Conservation (phyloP, 768 basidiomycete species). For the Candolleomyces efflorescens region DNA sequence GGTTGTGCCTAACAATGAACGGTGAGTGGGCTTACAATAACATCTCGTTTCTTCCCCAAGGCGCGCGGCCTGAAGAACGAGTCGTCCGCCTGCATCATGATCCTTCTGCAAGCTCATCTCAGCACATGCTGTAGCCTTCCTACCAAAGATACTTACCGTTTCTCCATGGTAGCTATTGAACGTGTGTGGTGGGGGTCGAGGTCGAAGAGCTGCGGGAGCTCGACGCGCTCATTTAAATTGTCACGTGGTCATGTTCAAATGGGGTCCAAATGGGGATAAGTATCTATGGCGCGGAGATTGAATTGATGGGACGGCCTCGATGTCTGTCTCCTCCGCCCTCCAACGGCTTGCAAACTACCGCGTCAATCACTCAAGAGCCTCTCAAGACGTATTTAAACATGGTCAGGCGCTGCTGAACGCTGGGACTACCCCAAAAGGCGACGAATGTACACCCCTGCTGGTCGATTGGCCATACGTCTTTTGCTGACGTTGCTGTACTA, state of each 20-base stretch:
- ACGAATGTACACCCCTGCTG: slow-evolving; percentile 43
- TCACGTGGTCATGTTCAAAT: slow-evolving; percentile 3
- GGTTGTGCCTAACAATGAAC: not conserved
- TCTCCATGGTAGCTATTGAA: not conserved
- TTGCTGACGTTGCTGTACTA: slow-evolving; percentile 21
- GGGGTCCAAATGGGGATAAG: too few relatives aligned
- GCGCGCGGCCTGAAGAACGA: slow-evolving; percentile 24
- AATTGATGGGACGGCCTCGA: too few relatives aligned
- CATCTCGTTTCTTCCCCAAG: slow-evolving; percentile 15
- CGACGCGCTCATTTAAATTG: not conserved
- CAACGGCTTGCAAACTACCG: slow-evolving; percentile 53
- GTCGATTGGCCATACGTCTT: slow-evolving; percentile 11
- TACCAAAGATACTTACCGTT: not conserved
- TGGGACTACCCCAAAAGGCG: slow-evolving; percentile 43
- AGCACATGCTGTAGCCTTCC: not conserved
- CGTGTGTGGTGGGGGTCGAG: not conserved
- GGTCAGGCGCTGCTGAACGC: slow-evolving; percentile 49
- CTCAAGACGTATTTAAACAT: slow-evolving; percentile 55
- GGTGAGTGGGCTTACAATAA: slow-evolving; percentile 23
- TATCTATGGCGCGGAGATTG: too few relatives aligned
- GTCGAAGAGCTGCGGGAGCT: too few relatives aligned
- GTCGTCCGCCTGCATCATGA: slow-evolving; percentile 25
- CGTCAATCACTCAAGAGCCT: slow-evolving; percentile 46
- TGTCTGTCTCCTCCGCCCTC: slow-evolving; percentile 46
- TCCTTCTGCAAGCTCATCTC: slow-evolving; percentile 20